Evolutionary conservation across 164 flowering plant species (phyloP).

Genomic region (Tetracentron sinense): DNA sequence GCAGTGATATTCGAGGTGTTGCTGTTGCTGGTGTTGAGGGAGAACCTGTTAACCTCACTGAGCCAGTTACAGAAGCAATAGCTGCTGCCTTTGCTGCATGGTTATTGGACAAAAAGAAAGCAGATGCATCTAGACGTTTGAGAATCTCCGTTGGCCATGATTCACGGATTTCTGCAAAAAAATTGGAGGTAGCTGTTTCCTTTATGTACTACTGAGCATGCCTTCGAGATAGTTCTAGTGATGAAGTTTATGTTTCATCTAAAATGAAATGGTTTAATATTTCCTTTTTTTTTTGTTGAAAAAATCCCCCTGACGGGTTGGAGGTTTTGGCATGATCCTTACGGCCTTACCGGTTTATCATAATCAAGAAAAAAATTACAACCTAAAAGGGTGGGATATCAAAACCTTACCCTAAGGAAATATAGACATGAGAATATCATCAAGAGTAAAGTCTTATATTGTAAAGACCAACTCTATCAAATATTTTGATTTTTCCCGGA

Average conservation of each 20-base stretch:
- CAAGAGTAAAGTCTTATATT: no score
- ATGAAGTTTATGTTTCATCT: neutral
- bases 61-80: slow-evolving; percentile 90
- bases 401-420: no score
- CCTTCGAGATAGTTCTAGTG: neutral
- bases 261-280: neutral
- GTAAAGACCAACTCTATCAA: no score
- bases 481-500: no score
- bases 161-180: slow-evolving; percentile 91
- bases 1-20: slow-evolving; percentile 97
- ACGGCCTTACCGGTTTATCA: no score
- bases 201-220: neutral
- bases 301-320: no score
- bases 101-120: slow-evolving; percentile 69
- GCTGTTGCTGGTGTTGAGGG: slow-evolving; percentile 95
- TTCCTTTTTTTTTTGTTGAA: no score
- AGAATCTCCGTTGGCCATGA: slow-evolving; percentile 91
- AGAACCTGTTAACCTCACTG: slow-evolving; percentile 84
- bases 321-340: no score
- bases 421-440: no score
- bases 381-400: no score
- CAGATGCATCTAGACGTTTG: slow-evolving; percentile 46
- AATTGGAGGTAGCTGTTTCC: slow-evolving; percentile 48
- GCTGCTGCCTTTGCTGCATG: slow-evolving; percentile 94
- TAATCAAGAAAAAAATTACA: no score